These are phyloP conservation scores for Polyporus tsugae DNA, from an alignment of 1,284 basidiomycete species.

Conservation along the genomic window DNA sequence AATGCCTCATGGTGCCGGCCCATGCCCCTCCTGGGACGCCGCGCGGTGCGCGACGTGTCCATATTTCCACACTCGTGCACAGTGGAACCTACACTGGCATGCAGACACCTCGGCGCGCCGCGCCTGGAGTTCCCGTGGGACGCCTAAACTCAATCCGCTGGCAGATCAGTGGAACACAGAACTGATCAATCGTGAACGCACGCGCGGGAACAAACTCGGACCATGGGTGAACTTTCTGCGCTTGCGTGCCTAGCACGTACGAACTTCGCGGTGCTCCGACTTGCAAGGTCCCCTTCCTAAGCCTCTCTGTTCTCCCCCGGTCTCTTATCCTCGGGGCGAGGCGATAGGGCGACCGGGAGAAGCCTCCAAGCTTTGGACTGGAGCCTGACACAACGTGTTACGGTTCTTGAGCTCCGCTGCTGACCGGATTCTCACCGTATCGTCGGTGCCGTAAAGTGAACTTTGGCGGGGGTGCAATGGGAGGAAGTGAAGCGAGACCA, in stretches of 20 bases:
- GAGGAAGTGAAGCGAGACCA: slow-evolving; percentile 2
- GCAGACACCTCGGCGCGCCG: neutral
- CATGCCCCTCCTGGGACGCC: neutral
- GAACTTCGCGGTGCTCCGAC: neutral
- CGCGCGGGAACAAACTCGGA: neutral
- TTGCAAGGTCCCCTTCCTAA: neutral
- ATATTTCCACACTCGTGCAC: neutral
- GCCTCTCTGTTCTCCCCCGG: neutral
- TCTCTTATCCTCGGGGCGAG: neutral
- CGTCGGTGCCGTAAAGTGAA: slow-evolving; percentile 2
- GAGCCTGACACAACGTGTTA: slow-evolving; percentile 2
- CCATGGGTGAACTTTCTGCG: neutral
- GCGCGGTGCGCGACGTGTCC: neutral
- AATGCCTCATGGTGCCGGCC: neutral
- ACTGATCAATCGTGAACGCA: neutral
- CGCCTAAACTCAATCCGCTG: neutral
- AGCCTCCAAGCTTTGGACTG: neutral
- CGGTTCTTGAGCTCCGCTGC: slow-evolving; percentile 1
- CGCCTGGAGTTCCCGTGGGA: neutral
- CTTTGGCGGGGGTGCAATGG: neutral
- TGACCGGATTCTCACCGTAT: slow-evolving; percentile 7
- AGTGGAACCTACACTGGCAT: neutral
- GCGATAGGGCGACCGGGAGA: slow-evolving; percentile 10
- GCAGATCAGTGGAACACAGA: neutral
- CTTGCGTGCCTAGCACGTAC: neutral